Conservation (phyloP, 495 filamentous ascomycete species). For the Cetradonia linearis region DNA sequence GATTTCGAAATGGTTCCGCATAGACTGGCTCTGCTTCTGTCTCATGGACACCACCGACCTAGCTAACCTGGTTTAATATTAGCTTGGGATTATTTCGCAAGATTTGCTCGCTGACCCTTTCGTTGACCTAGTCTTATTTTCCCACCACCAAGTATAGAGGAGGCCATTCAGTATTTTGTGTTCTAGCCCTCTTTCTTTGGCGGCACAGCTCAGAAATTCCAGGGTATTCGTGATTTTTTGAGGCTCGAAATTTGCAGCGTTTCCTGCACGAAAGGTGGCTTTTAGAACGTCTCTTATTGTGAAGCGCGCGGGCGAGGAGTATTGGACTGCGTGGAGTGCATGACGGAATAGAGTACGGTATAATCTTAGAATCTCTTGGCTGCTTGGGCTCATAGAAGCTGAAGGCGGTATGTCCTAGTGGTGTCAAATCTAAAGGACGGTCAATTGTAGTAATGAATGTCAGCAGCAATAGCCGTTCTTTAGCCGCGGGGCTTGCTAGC, state of each 20-base stretch:
- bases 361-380: conserved; percentile 45
- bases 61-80: conserved; percentile 2
- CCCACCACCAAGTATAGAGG: conserved; percentile 51
- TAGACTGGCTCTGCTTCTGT: conserved; percentile 28
- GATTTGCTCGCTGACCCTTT: conserved; percentile 30
- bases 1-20: conserved; percentile 50
- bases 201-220: conserved; percentile 63
- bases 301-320: conserved; percentile 65
- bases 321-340: conserved; percentile 67
- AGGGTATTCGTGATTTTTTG: conserved; percentile 61
- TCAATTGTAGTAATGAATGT: no score
- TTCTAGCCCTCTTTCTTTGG: conserved; percentile 57
- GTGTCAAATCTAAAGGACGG: background rate
- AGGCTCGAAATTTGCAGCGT: conserved; percentile 43
- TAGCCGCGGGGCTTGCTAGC: conserved; percentile 9
- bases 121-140: conserved; percentile 31
- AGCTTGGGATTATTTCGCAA: background rate
- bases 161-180: conserved; percentile 73
- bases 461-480: background rate
- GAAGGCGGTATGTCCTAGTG: background rate
- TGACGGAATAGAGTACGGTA: conserved; percentile 73
- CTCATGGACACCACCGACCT: conserved; percentile 26
- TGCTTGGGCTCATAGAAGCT: conserved; percentile 9
- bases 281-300: conserved; percentile 55
- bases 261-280: conserved; percentile 54